Evolutionary conservation across 108 stramenopile species (phyloP).

Genomic region (Stephanodiscus minutulus): DNA sequence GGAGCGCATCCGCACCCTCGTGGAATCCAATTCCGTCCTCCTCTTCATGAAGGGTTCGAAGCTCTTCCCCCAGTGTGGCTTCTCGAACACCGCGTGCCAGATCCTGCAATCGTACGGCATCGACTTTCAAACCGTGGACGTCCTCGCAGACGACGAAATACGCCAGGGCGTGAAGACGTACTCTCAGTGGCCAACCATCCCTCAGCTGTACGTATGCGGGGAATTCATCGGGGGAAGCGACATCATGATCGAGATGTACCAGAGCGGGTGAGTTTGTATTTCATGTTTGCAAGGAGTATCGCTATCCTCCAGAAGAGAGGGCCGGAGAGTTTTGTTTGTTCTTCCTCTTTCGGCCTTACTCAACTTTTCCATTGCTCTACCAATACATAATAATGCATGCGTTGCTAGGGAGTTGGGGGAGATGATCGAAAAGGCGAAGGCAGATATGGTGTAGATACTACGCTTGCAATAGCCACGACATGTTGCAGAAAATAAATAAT

Average conservation of each 20-base stretch:
- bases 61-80: conserved; percentile 96
- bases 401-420: conserved; percentile 63
- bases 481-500: too few species aligned
- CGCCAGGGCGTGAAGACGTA: conserved; percentile 86
- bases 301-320: too few species aligned
- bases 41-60: conserved; percentile 98
- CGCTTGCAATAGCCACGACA: too few species aligned
- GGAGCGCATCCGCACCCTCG: conserved; percentile 73
- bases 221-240: conserved; percentile 99
- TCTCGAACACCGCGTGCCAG: conserved; percentile 92
- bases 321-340: too few species aligned
- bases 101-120: conserved; percentile 81
- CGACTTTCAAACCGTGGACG: conserved; percentile 85
- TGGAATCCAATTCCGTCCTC: conserved; percentile 80
- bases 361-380: background rate
- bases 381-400: background rate
- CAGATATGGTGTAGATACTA: conserved; percentile 47
- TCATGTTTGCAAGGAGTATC: too few species aligned
- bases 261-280: conserved; percentile 66
- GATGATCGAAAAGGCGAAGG: conserved; percentile 58
- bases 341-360: background rate
- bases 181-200: conserved; percentile 97
- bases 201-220: conserved; percentile 96
- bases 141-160: conserved; percentile 79
- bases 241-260: conserved; percentile 89